A percentile compares a stretch with the other conserved stretches of the same genome.
phyloP scores from a whole-genome alignment of 768 basidiomycete species.

The Suillus alpinus region DNA sequence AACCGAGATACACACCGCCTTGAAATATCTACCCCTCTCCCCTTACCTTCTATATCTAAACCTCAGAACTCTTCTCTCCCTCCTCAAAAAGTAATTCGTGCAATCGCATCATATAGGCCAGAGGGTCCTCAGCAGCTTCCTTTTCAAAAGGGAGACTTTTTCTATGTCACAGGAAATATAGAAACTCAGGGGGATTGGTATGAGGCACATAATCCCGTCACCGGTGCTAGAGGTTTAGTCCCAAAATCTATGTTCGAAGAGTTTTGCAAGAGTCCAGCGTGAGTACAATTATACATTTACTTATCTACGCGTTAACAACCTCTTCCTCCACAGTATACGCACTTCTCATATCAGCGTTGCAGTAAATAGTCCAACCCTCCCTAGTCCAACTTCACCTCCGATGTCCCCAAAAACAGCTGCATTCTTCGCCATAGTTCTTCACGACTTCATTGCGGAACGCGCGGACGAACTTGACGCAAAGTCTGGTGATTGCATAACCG shows the following conservation, averaged over 20 bases:
- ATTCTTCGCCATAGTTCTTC: conserved; percentile 92
- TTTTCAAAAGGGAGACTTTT: conserved; percentile 95
- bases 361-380: conserved; percentile 19
- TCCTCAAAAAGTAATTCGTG: conserved; percentile 95
- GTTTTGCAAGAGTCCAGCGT: conserved; percentile 74
- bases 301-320: conserved; percentile 2
- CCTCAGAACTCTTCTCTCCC: conserved; percentile 70
- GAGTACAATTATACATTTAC: conserved; percentile 28
- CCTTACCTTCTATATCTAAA: conserved; percentile 66
- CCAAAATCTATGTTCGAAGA: conserved; percentile 88
- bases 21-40: conserved; percentile 69
- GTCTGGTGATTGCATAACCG: conserved; percentile 89
- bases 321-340: conserved; percentile 33
- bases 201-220: conserved; percentile 92
- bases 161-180: conserved; percentile 85
- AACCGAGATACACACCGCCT: conserved; percentile 56
- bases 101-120: conserved; percentile 62
- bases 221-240: conserved; percentile 88
- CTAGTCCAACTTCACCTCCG: conserved; percentile 32
- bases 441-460: conserved; percentile 94
- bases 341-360: conserved; percentile 33
- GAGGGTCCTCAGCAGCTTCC: conserved; percentile 81
- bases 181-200: conserved; percentile 67
- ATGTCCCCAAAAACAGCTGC: conserved; percentile 49
- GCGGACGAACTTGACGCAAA: conserved; percentile 96